Conservation (phyloP, 345 rosid species). For the Aethionema arabicum region DNA sequence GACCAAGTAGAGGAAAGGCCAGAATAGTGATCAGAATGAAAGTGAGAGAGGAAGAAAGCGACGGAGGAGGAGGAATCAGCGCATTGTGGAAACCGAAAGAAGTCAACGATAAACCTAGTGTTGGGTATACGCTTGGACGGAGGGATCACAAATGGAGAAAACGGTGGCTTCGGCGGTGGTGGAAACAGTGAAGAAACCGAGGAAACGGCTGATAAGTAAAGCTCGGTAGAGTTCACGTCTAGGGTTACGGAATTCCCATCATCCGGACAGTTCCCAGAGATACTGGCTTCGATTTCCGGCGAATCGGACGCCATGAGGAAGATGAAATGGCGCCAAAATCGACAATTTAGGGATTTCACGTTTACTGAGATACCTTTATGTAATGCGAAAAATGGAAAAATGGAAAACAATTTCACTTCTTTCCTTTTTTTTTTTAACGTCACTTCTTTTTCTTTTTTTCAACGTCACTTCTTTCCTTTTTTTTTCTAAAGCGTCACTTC, state of each 20-base stretch:
- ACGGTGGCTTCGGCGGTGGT: slow-evolving; percentile 24
- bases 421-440: too few species aligned
- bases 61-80: slow-evolving; percentile 41
- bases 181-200: slow-evolving; percentile 29
- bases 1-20: slow-evolving; percentile 78
- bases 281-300: slow-evolving; percentile 11
- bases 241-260: slow-evolving; percentile 31
- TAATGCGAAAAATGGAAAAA: too few species aligned
- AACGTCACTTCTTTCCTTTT: too few species aligned
- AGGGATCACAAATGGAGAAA: slow-evolving; percentile 43
- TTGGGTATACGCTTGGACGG: slow-evolving; percentile 65
- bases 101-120: slow-evolving; percentile 78
- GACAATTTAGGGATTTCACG: slow-evolving; percentile 1
- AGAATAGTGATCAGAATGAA: slow-evolving; percentile 85
- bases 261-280: neutral
- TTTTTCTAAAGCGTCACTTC: too few species aligned
- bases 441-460: too few species aligned
- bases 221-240: slow-evolving; percentile 53
- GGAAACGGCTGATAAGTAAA: slow-evolving; percentile 48
- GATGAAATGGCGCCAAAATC: slow-evolving; percentile 22
- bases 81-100: slow-evolving; percentile 59
- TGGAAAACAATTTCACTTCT: too few species aligned
- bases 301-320: slow-evolving; percentile 25
- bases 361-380: too few species aligned
- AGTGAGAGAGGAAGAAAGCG: slow-evolving; percentile 86